Evolutionary conservation across 352 stramenopile genomes (phyloP).

Genomic region (Phytophthora tubulina): DNA sequence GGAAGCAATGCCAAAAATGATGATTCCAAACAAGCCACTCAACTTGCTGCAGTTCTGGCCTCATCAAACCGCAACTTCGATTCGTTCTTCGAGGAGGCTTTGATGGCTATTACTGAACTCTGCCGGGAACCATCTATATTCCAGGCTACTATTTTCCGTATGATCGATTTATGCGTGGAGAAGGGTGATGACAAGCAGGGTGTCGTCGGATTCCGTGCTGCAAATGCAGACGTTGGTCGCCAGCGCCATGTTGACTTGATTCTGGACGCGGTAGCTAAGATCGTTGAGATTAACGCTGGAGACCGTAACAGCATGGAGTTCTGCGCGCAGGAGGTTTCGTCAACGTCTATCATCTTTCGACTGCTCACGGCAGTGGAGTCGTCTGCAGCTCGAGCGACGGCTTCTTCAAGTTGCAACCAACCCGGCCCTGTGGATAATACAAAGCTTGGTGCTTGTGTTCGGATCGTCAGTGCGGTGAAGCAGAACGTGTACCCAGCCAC

Average conservation of each 20-base stretch:
- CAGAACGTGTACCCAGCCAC: slow-evolving; percentile 72
- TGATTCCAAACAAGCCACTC: slow-evolving; percentile 35
- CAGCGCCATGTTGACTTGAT: slow-evolving; percentile 58
- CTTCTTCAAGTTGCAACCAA: slow-evolving; percentile 16
- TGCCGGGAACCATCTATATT: slow-evolving; percentile 83
- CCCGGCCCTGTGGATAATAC: slow-evolving; percentile 43
- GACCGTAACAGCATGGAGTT: slow-evolving; percentile 86
- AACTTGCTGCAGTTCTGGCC: slow-evolving; percentile 50
- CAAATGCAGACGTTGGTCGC: slow-evolving; percentile 33
- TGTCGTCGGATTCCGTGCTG: slow-evolving; percentile 48
- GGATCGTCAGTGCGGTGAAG: slow-evolving; percentile 80
- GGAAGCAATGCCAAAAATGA: slow-evolving; percentile 42
- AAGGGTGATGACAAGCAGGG: slow-evolving; percentile 26
- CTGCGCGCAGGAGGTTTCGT: slow-evolving; percentile 58
- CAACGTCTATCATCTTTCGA: slow-evolving; percentile 67
- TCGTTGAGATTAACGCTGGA: slow-evolving; percentile 79
- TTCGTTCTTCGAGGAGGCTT: slow-evolving; percentile 73
- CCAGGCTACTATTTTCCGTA: slow-evolving; percentile 75
- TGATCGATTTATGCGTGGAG: slow-evolving; percentile 70
- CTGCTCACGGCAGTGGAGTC: slow-evolving; percentile 71
- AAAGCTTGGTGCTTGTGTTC: slow-evolving; percentile 61
- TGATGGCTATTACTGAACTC: slow-evolving; percentile 82
- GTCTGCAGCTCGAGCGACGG: slow-evolving; percentile 54
- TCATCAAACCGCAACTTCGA: slow-evolving; percentile 67
- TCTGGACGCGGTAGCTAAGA: slow-evolving; percentile 81